Evolutionary conservation across 1,139 yeast genomes (phyloP).

Genomic region (Candida tropicalis): DNA sequence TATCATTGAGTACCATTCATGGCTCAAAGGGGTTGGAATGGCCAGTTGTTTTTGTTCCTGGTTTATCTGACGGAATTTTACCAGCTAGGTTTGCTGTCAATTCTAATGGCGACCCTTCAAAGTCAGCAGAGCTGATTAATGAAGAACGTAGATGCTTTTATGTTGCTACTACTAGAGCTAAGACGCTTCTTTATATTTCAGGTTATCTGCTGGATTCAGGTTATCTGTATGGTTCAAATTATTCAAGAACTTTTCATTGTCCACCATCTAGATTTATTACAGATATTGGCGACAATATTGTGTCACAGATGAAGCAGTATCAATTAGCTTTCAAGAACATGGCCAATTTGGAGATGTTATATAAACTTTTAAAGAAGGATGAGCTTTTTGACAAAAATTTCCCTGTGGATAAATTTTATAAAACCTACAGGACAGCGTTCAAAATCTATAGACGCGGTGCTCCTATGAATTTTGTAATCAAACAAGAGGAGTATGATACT

Average conservation of each 20-base stretch:
- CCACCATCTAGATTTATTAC: no score
- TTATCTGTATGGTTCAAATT: no score
- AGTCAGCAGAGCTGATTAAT: constrained; percentile 46
- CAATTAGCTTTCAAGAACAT: constrained; percentile 24
- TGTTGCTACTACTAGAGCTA: constrained; percentile 88
- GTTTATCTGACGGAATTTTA: constrained; percentile 60
- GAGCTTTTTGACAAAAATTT: constrained; percentile 28
- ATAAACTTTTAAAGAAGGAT: constrained; percentile 18
- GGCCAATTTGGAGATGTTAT: constrained; percentile 22
- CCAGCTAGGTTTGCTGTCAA: constrained; percentile 51
- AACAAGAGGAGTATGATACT: no score
- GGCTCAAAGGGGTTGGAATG: constrained; percentile 94
- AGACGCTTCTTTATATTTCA: constrained; percentile 41
- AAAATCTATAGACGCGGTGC: constrained; percentile 18
- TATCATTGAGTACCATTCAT: constrained; percentile 74
- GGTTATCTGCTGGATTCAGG: constrained; percentile 29
- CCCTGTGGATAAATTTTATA: constrained; percentile 66
- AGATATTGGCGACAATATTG: no score
- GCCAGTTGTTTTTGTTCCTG: constrained; percentile 88
- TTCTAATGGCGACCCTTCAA: constrained; percentile 11
- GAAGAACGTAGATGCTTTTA: constrained; percentile 87
- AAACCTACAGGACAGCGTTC: constrained; percentile 35
- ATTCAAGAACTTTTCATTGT: no score
- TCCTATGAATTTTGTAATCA: constrained; percentile 5
- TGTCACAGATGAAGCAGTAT: constrained; percentile 4